These are phyloP conservation scores for Backusella luteola DNA, from an alignment of 192 early-diverging fungal genomes.

Conservation along the genomic window DNA sequence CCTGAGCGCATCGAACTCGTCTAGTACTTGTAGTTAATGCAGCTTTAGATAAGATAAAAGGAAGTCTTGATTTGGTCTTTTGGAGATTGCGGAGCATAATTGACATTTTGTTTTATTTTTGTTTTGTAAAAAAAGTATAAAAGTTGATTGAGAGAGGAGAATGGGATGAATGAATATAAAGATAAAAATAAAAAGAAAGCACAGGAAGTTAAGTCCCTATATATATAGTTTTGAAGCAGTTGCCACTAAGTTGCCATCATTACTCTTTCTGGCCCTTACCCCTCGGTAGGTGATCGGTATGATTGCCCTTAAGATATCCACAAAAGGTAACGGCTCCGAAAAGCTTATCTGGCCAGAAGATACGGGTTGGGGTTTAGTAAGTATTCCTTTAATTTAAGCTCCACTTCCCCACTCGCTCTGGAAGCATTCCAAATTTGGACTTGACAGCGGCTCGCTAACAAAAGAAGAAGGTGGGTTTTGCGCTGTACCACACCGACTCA, in stretches of 20 bases:
- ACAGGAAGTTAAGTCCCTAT: neutral
- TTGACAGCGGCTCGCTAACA: neutral
- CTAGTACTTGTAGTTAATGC: slow-evolving; percentile 3
- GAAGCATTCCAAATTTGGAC: neutral
- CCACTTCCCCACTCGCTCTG: neutral
- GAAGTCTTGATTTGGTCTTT: neutral
- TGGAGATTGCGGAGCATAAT: slow-evolving; percentile 4
- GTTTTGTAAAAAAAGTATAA: neutral
- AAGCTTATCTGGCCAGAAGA: neutral
- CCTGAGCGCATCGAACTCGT: slow-evolving; percentile 6
- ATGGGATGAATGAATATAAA: neutral
- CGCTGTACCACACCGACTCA: neutral
- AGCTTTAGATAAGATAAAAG: neutral
- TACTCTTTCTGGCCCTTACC: neutral
- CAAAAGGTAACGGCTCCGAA: slow-evolving; percentile 2
- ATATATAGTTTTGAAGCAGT: neutral
- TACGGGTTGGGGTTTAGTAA: neutral
- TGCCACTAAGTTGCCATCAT: neutral
- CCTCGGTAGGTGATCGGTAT: slow-evolving; percentile 8
- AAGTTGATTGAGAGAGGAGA: neutral
- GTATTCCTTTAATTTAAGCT: neutral
- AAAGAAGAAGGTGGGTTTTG: neutral
- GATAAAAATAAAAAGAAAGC: neutral
- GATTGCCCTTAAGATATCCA: neutral
- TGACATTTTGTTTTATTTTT: neutral